A percentile compares a stretch with the other conserved stretches of the same genome.
Evolutionary conservation across 192 early-diverging fungal genomes (phyloP).

Genomic region (Mortierella hygrophila): DNA sequence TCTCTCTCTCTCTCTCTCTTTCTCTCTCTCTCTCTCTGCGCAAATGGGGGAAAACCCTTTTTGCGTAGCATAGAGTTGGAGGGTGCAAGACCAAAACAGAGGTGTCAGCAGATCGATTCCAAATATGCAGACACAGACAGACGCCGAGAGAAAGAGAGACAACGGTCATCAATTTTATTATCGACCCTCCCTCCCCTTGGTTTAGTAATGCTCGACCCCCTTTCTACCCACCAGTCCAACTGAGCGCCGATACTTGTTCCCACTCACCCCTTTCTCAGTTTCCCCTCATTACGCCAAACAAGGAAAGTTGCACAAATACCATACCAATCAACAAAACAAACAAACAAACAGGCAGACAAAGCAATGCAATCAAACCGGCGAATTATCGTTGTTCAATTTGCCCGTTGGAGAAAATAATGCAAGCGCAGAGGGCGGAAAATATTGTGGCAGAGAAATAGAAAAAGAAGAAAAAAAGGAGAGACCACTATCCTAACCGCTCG

Average conservation of each 20-base stretch:
- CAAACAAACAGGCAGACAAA: background rate
- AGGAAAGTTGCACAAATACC: background rate
- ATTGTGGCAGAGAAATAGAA: background rate
- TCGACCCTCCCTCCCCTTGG: background rate
- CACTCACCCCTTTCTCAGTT: background rate
- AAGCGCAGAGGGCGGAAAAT: background rate
- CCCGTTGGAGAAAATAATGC: background rate
- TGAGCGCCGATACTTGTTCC: background rate
- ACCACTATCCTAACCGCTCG: too few relatives aligned
- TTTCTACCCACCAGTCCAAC: background rate
- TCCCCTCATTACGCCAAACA: background rate
- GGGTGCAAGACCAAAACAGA: background rate
- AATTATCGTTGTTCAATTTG: constrained; percentile 1
- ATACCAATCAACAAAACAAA: background rate
- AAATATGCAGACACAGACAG: background rate
- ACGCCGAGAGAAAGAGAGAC: background rate
- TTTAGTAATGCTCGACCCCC: background rate
- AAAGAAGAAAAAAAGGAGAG: too few relatives aligned
- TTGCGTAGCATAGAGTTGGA: constrained; percentile 3
- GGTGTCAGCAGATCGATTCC: background rate
- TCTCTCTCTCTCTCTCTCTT: background rate
- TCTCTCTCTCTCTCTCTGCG: background rate
- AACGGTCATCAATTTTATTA: background rate
- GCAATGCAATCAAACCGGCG: background rate
- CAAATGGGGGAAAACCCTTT: background rate